Conservation (phyloP, 2,329 filamentous ascomycete species). For the Camillea tinctor region DNA sequence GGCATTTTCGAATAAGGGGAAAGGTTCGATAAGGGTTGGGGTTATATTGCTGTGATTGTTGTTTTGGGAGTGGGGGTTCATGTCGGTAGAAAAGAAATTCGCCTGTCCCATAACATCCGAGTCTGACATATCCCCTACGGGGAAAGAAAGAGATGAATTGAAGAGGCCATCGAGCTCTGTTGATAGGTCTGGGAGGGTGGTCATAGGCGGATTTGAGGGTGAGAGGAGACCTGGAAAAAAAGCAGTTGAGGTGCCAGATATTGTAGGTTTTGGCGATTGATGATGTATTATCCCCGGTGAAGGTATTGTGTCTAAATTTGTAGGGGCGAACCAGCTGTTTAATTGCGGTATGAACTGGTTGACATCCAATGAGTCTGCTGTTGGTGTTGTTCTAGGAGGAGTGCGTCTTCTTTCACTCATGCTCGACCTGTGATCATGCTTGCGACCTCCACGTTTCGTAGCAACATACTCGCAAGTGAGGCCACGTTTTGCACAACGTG, state of each 20-base stretch:
- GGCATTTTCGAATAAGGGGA: neutral
- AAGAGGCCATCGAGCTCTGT: neutral
- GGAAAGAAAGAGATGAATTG: neutral
- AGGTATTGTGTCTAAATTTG: neutral
- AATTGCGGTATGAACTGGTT: neutral
- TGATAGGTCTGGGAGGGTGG: neutral
- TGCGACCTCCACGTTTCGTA: slow-evolving; percentile 11
- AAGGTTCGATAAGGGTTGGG: neutral
- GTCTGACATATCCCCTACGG: neutral
- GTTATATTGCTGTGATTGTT: neutral
- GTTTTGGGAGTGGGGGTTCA: neutral
- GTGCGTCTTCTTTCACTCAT: neutral
- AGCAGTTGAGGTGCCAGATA: neutral
- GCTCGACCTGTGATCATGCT: neutral
- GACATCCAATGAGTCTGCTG: neutral
- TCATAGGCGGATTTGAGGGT: neutral
- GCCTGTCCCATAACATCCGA: neutral
- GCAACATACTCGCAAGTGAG: slow-evolving; percentile 33
- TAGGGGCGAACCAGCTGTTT: neutral
- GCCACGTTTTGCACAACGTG: slow-evolving; percentile 31
- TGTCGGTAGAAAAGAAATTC: neutral
- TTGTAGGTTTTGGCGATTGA: neutral
- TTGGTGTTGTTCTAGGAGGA: neutral
- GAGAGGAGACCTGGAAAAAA: neutral
- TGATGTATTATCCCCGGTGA: neutral